These are phyloP conservation scores for Aphanomyces invadans DNA, from an alignment of 352 stramenopile species.

Conservation along the genomic window DNA sequence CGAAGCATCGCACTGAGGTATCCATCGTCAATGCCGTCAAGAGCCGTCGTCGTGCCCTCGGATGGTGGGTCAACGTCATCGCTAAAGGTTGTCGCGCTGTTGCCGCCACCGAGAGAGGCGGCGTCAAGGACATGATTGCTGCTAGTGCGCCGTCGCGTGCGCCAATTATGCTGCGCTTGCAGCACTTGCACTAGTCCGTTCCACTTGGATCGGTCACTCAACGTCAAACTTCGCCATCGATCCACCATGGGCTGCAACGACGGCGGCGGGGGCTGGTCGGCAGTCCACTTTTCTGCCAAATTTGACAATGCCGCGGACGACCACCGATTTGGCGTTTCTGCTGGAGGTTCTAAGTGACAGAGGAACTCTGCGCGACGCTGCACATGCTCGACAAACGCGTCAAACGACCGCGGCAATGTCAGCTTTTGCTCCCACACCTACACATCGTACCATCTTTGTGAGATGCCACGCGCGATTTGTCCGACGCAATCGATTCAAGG, in stretches of 20 bases:
- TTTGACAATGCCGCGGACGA: constrained; percentile 73
- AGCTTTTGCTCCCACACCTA: constrained; percentile 47
- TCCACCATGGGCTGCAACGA: constrained; percentile 82
- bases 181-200: constrained; percentile 77
- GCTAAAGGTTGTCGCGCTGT: neutral
- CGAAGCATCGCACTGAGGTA: constrained; percentile 76
- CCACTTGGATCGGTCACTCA: constrained; percentile 78
- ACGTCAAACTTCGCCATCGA: constrained; percentile 64
- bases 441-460: neutral
- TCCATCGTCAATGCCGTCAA: too few species aligned
- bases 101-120: neutral
- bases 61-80: constrained; percentile 25
- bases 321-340: constrained; percentile 56
- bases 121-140: neutral
- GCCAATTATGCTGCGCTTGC: constrained; percentile 62
- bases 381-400: constrained; percentile 56
- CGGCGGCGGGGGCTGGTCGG: constrained; percentile 61
- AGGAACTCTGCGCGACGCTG: constrained; percentile 65
- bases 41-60: too few species aligned
- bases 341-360: constrained; percentile 60
- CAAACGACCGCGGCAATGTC: constrained; percentile 53
- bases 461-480: neutral
- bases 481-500: too few species aligned
- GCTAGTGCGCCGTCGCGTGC: constrained; percentile 17
- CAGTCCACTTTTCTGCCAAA: constrained; percentile 79